A percentile compares a stretch with the other conserved stretches of the same genome.
phyloP scores from a whole-genome alignment of 2,329 filamentous ascomycete species.

The Fusarium oligoseptatum region DNA sequence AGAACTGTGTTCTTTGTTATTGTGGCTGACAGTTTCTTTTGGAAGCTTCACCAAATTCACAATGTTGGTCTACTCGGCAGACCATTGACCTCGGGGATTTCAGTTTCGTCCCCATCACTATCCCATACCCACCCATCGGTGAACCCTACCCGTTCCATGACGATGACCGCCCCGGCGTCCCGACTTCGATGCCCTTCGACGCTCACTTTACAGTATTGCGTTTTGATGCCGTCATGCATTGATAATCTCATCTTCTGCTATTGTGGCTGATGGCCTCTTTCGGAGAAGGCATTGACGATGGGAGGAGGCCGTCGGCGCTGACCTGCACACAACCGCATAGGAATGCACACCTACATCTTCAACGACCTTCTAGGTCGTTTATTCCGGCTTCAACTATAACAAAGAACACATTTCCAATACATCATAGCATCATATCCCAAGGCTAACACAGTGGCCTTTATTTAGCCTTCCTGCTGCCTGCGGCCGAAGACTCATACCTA shows the following conservation, averaged over 20 bases:
- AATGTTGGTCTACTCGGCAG: slow-evolving; percentile 1
- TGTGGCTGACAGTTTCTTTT: neutral
- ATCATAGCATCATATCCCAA: too few species aligned
- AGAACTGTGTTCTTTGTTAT: neutral
- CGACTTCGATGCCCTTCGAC: neutral
- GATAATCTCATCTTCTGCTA: neutral
- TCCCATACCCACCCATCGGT: neutral
- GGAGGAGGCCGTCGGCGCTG: neutral
- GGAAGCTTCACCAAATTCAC: neutral
- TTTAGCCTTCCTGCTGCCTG: too few species aligned
- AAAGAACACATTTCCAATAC: too few species aligned
- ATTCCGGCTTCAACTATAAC: too few species aligned
- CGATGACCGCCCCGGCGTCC: neutral
- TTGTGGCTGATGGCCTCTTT: too few species aligned
- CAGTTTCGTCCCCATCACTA: slow-evolving; percentile 6
- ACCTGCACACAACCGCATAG: neutral
- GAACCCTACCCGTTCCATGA: slow-evolving; percentile 10
- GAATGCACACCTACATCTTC: neutral
- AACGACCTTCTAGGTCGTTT: neutral
- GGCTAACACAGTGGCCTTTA: too few species aligned
- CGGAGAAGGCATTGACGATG: neutral
- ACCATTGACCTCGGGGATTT: neutral
- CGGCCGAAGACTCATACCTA: too few species aligned
- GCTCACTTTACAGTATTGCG: neutral
- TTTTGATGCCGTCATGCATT: neutral